A percentile compares a stretch with the other conserved stretches of the same genome.
These are phyloP conservation scores for Globisporangium radiosum DNA, from an alignment of 352 stramenopile genomes.

Conservation along the genomic window DNA sequence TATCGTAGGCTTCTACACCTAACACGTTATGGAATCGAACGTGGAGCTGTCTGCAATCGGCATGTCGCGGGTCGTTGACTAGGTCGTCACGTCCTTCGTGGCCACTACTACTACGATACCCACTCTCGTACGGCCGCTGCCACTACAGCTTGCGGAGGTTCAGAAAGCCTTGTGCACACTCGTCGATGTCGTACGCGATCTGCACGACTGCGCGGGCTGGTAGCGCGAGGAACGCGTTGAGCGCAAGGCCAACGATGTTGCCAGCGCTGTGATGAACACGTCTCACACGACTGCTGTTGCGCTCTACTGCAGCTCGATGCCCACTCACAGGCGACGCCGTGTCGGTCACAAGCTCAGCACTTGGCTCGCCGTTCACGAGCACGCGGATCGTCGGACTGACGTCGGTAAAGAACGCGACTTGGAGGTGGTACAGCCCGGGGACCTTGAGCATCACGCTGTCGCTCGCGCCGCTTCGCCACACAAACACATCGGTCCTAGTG, in stretches of 20 bases:
- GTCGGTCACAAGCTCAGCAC: constrained; percentile 11
- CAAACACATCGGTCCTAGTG: constrained; percentile 57
- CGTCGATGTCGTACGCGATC: constrained; percentile 60
- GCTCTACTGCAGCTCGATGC: no score
- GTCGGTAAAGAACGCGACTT: constrained; percentile 65
- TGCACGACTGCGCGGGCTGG: constrained; percentile 37
- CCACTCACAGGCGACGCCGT: background rate
- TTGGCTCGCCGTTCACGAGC: constrained; percentile 57
- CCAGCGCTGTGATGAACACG: constrained; percentile 54
- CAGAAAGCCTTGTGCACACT: constrained; percentile 63
- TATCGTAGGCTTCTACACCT: background rate
- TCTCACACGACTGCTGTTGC: background rate
- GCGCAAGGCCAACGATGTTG: constrained; percentile 41
- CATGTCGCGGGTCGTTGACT: no score
- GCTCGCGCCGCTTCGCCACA: constrained; percentile 38
- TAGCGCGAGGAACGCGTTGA: constrained; percentile 54
- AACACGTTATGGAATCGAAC: background rate
- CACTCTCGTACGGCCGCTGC: background rate
- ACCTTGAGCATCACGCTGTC: constrained; percentile 46
- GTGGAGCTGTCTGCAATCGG: background rate
- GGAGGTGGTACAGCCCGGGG: constrained; percentile 62
- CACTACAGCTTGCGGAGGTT: constrained; percentile 64
- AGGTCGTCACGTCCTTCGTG: no score
- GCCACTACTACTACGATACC: no score
- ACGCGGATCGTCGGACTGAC: constrained; percentile 47